Evolutionary conservation across 257 asterid species (phyloP).

Genomic region (Jasminum sambac): DNA sequence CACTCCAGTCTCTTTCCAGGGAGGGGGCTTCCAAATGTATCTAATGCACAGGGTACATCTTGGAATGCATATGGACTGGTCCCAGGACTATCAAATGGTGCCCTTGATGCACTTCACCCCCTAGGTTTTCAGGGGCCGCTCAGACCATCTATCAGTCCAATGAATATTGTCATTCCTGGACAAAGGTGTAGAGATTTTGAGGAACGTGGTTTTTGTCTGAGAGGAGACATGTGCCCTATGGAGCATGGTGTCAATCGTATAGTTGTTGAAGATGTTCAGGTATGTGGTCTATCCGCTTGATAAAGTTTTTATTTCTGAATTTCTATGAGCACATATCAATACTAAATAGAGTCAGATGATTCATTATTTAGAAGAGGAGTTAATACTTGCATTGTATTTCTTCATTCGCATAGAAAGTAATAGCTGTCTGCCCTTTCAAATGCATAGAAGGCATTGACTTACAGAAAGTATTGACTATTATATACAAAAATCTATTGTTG

Average conservation of each 20-base stretch:
- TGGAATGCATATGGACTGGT: constrained; percentile 85
- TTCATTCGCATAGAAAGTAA: constrained; percentile 6
- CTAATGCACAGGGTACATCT: constrained; percentile 53
- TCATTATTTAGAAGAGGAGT: background rate
- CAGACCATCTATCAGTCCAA: constrained; percentile 60
- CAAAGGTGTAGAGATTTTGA: constrained; percentile 96
- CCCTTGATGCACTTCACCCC: constrained; percentile 73
- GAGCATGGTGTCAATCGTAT: constrained; percentile 97
- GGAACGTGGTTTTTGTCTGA: constrained; percentile 98
- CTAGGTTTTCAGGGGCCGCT: constrained; percentile 72
- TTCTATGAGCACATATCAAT: background rate
- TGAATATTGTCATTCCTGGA: constrained; percentile 67
- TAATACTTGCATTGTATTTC: background rate
- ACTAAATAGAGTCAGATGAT: constrained; percentile 1
- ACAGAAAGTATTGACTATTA: background rate
- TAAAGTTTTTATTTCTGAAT: constrained; percentile 2
- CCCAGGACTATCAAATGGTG: constrained; percentile 78
- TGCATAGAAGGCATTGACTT: constrained; percentile 2
- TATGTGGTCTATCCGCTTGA: constrained; percentile 30
- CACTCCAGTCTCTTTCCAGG: constrained; percentile 70
- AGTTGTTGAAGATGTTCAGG: constrained; percentile 99
- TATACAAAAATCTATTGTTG: constrained; percentile 2
- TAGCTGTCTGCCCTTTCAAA: constrained; percentile 18
- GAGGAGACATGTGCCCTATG: constrained; percentile 99
- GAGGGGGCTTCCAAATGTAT: constrained; percentile 64